These are phyloP conservation scores for Ciborinia camelliae DNA, from an alignment of 2,329 filamentous ascomycete genomes.

Conservation along the genomic window DNA sequence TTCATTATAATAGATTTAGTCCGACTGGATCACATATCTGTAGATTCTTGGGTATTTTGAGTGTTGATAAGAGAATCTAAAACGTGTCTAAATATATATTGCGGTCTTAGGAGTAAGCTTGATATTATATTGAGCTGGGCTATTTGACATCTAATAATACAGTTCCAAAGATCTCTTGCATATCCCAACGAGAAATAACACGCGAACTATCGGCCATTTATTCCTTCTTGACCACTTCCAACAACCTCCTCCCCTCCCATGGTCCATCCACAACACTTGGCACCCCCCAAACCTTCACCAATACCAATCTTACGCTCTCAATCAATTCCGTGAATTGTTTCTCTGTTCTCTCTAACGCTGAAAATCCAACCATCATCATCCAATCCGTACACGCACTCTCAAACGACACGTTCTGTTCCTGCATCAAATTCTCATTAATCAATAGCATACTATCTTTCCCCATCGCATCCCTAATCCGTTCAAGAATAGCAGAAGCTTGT, in stretches of 20 bases:
- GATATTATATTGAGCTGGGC: background rate
- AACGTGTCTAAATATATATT: background rate
- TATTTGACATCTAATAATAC: background rate
- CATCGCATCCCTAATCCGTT: constrained; percentile 12
- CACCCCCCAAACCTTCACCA: background rate
- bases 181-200: rapidly evolving
- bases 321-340: constrained; percentile 6
- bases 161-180: too few relatives aligned
- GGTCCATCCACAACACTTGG: background rate
- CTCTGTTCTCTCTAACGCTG: constrained; percentile 7
- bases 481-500: constrained; percentile 1
- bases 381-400: constrained; percentile 6
- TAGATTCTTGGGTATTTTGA: too few relatives aligned
- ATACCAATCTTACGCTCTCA: background rate
- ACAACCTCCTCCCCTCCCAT: constrained; percentile 4
- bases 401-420: background rate
- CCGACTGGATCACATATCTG: too few relatives aligned
- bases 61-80: too few relatives aligned
- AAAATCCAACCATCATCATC: constrained; percentile 12
- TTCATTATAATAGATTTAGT: too few relatives aligned
- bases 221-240: constrained; percentile 2
- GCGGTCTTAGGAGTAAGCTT: background rate
- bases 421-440: constrained; percentile 12
- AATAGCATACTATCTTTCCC: background rate
- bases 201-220: background rate